These are phyloP conservation scores for Dimocarpus longan DNA, from an alignment of 345 rosid genomes.

Conservation along the genomic window DNA sequence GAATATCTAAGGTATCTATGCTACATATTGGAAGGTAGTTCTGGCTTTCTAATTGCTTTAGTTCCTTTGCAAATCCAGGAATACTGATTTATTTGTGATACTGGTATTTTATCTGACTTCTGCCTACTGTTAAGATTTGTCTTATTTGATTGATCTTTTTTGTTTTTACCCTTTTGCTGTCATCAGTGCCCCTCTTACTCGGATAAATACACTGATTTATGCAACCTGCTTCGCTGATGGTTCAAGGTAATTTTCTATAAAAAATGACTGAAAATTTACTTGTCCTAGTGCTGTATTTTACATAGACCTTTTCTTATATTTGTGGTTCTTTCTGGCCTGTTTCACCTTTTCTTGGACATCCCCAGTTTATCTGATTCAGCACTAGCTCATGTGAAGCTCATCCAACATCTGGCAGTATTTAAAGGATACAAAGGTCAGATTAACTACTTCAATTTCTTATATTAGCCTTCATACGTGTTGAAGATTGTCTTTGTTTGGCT, in stretches of 20 bases:
- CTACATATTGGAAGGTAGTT: background rate
- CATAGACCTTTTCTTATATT: slow-evolving; percentile 13
- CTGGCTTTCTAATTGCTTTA: background rate
- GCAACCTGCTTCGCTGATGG: slow-evolving; percentile 79
- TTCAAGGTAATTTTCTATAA: slow-evolving; percentile 60
- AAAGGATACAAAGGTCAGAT: slow-evolving; percentile 88
- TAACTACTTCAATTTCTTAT: slow-evolving; percentile 22
- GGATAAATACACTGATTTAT: slow-evolving; percentile 75
- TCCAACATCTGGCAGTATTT: slow-evolving; percentile 79
- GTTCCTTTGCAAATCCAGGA: slow-evolving; percentile 6
- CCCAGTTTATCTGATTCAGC: slow-evolving; percentile 85
- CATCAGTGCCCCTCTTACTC: slow-evolving; percentile 82
- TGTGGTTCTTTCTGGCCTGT: background rate
- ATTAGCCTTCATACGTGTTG: slow-evolving; percentile 9
- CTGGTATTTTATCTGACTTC: slow-evolving; percentile 5
- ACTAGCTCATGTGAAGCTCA: slow-evolving; percentile 85
- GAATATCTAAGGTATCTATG: background rate
- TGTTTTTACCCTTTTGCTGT: slow-evolving; percentile 6
- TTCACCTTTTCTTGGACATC: slow-evolving; percentile 26
- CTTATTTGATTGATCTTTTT: slow-evolving; percentile 11
- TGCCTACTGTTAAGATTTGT: background rate
- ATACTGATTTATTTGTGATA: background rate
- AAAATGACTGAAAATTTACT: background rate
- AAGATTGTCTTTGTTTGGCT: background rate
- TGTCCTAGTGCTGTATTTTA: background rate